Conservation (phyloP, 2,329 filamentous ascomycete species). For the Aspergillus niger region DNA sequence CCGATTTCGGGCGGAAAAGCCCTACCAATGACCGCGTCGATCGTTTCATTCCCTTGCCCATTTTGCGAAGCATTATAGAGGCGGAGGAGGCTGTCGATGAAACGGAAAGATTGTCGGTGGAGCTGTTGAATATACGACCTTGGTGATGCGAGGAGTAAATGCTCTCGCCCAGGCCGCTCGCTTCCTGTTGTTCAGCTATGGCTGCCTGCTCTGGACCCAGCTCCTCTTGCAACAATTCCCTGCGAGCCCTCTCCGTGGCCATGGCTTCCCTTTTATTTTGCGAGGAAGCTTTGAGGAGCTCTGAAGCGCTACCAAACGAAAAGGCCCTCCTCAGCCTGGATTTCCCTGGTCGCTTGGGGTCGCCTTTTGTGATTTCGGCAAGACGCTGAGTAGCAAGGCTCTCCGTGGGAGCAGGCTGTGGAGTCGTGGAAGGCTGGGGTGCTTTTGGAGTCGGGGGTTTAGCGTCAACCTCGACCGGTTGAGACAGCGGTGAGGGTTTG, state of each 20-base stretch:
- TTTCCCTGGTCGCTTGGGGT: slow-evolving; percentile 76
- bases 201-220: slow-evolving; percentile 86
- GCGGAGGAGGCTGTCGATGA: slow-evolving; percentile 53
- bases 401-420: slow-evolving; percentile 37
- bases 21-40: slow-evolving; percentile 87
- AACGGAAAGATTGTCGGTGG: slow-evolving; percentile 80
- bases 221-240: slow-evolving; percentile 65
- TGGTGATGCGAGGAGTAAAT: slow-evolving; percentile 77
- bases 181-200: slow-evolving; percentile 91
- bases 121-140: slow-evolving; percentile 81
- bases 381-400: slow-evolving; percentile 83
- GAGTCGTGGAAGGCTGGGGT: slow-evolving; percentile 25
- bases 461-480: slow-evolving; percentile 59
- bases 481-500: slow-evolving; percentile 73
- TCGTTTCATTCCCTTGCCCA: slow-evolving; percentile 98
- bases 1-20: slow-evolving; percentile 90
- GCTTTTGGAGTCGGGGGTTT: slow-evolving; percentile 22
- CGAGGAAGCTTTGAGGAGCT: slow-evolving; percentile 74
- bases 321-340: slow-evolving; percentile 85
- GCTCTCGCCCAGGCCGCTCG: slow-evolving; percentile 82
- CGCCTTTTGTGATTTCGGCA: slow-evolving; percentile 82
- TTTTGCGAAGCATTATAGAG: slow-evolving; percentile 74
- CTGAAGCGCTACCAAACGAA: slow-evolving; percentile 93
- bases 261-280: slow-evolving; percentile 57
- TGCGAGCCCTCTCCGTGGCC: slow-evolving; percentile 62